These are phyloP conservation scores for Rutstroemia sp. DNA, from an alignment of 2,329 filamentous ascomycete genomes.

Conservation along the genomic window DNA sequence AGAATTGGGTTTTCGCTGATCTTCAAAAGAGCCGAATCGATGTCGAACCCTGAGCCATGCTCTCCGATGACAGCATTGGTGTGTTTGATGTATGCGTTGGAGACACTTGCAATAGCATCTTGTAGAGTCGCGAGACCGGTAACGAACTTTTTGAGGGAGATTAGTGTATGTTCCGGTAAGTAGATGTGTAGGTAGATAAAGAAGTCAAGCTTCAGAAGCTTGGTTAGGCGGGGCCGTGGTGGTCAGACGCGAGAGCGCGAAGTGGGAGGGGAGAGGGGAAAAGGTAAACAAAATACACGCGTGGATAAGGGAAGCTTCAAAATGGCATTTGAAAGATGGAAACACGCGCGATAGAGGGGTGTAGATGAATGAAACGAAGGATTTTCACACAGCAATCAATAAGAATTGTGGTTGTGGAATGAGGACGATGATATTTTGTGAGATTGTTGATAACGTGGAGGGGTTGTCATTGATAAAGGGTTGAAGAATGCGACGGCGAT, in stretches of 20 bases:
- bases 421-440: background rate
- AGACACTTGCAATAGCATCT: constrained; percentile 70
- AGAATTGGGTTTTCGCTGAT: constrained; percentile 36
- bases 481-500: constrained; percentile 9
- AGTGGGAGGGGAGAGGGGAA: background rate
- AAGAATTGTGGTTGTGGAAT: background rate
- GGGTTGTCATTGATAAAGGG: constrained; percentile 12
- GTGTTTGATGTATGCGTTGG: constrained; percentile 80
- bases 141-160: constrained; percentile 50
- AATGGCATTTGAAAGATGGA: constrained; percentile 9
- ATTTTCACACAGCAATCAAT: background rate
- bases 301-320: constrained; percentile 16
- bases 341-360: constrained; percentile 19
- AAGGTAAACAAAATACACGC: constrained; percentile 23
- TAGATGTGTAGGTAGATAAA: background rate
- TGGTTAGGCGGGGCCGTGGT: constrained; percentile 13
- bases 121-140: constrained; percentile 73
- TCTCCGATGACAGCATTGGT: constrained; percentile 74
- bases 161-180: constrained; percentile 20
- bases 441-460: background rate
- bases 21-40: constrained; percentile 41
- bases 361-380: background rate
- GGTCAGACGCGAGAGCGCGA: constrained; percentile 9
- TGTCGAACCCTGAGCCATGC: constrained; percentile 37
- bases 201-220: background rate